These are phyloP conservation scores for Hemileccinum impolitum DNA, from an alignment of 768 basidiomycete species.

Conservation along the genomic window DNA sequence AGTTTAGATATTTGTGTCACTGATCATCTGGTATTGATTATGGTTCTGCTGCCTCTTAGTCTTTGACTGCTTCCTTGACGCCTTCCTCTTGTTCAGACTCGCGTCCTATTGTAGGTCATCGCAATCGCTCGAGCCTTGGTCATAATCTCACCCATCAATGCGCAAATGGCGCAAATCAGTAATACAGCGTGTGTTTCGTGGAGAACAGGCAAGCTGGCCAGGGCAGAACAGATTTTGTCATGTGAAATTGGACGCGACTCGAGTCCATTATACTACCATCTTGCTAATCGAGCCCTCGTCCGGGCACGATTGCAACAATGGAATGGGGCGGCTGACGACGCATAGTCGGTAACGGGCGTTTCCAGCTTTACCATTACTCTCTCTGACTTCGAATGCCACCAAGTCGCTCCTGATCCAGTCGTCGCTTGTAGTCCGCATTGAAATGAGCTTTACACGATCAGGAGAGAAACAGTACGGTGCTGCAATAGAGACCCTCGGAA, in stretches of 20 bases:
- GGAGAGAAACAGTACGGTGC: not conserved
- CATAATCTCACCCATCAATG: constrained; percentile 2
- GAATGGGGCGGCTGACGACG: constrained; percentile 12
- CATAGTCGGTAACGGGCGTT: constrained; percentile 3
- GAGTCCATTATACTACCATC: not conserved
- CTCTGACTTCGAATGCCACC: not conserved
- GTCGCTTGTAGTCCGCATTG: constrained; percentile 12
- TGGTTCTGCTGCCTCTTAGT: constrained; percentile 1
- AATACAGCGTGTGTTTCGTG: constrained; percentile 8
- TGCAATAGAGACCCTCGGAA: constrained; percentile 1
- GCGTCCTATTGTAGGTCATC: constrained; percentile 5
- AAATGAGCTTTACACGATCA: constrained; percentile 2
- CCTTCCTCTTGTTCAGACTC: not conserved
- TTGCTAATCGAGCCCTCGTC: constrained; percentile 16
- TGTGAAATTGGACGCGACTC: constrained; percentile 7
- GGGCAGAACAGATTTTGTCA: constrained; percentile 14
- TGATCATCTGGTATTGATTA: not conserved
- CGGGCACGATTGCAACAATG: constrained; percentile 7
- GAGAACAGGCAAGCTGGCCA: constrained; percentile 4
- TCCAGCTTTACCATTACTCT: not conserved
- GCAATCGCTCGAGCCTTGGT: not conserved
- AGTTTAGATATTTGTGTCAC: not conserved
- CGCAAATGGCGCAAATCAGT: constrained; percentile 1
- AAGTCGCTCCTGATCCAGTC: constrained; percentile 7
- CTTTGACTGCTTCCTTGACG: constrained; percentile 3